These are phyloP conservation scores for Geosmithia morbida DNA, from an alignment of 2,329 filamentous ascomycete genomes.

Conservation along the genomic window DNA sequence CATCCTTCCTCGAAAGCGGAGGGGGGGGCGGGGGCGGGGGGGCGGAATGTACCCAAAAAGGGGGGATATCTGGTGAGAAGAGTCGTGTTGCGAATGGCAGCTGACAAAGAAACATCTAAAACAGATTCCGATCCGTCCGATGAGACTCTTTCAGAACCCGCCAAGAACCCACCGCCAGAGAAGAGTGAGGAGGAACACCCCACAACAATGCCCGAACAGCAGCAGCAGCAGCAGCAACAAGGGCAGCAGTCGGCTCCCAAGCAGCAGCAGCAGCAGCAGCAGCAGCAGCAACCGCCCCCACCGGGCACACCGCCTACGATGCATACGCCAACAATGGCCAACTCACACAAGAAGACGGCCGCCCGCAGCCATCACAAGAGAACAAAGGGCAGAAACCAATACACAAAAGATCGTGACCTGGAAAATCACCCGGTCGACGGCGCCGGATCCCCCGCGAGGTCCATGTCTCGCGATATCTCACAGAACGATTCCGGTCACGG, in stretches of 20 bases:
- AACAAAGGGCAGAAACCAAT: constrained; percentile 65
- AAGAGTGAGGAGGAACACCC: constrained; percentile 12
- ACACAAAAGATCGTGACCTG: constrained; percentile 59
- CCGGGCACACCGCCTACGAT: constrained; percentile 27
- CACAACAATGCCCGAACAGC: constrained; percentile 9
- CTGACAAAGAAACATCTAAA: not conserved
- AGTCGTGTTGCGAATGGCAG: too few relatives aligned
- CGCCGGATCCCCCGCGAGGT: constrained; percentile 33
- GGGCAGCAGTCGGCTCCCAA: not conserved
- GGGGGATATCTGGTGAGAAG: too few relatives aligned
- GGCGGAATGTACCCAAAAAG: not conserved
- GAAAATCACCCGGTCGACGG: constrained; percentile 28
- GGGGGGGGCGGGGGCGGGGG: too few relatives aligned
- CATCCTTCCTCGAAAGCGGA: not conserved
- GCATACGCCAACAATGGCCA: constrained; percentile 25
- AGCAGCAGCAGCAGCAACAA: constrained; percentile 1
- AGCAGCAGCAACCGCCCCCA: constrained; percentile 9
- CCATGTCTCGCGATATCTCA: constrained; percentile 32
- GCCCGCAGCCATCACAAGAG: constrained; percentile 49
- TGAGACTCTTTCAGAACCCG: constrained; percentile 39
- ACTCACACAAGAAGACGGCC: constrained; percentile 38
- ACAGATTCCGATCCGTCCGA: constrained; percentile 60
- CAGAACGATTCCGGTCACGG: constrained; percentile 16
- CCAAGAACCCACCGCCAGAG: constrained; percentile 10
- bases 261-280: not conserved